Percentiles rank a stretch among this genome's conserved stretches.
Conservation (phyloP, 2,329 filamentous ascomycete genomes). For the Cordyceps pruinosa region DNA sequence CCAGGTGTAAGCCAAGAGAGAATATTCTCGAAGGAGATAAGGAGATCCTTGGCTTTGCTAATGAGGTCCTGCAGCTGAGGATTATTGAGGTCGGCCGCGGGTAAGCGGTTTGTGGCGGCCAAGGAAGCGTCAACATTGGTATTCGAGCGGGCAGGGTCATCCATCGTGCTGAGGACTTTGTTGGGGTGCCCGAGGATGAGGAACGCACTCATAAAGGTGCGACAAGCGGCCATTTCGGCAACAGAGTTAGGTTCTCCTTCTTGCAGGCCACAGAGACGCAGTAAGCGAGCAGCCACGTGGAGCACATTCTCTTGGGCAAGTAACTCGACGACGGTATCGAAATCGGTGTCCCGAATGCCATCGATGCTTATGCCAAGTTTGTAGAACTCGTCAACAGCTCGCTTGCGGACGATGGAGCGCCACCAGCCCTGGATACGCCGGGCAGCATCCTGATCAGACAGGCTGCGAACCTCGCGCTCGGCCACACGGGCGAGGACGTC, state of each 20-base stretch:
- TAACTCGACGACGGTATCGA: slow-evolving; percentile 65
- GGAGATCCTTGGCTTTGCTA: slow-evolving; percentile 67
- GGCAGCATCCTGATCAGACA: slow-evolving; percentile 57
- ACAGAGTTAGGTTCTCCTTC: slow-evolving; percentile 58
- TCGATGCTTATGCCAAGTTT: slow-evolving; percentile 64
- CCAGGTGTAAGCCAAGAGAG: slow-evolving; percentile 57
- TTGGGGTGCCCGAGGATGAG: slow-evolving; percentile 73
- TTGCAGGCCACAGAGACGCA: slow-evolving; percentile 62
- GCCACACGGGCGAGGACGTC: slow-evolving; percentile 42
- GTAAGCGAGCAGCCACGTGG: slow-evolving; percentile 55
- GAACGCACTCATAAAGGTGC: slow-evolving; percentile 74
- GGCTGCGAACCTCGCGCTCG: slow-evolving; percentile 36
- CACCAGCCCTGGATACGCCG: slow-evolving; percentile 64
- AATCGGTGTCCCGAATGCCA: slow-evolving; percentile 60
- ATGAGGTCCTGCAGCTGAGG: slow-evolving; percentile 65
- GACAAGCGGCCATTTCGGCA: slow-evolving; percentile 61
- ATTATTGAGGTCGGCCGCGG: slow-evolving; percentile 46
- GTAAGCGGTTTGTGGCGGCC: slow-evolving; percentile 37
- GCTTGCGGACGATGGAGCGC: slow-evolving; percentile 52
- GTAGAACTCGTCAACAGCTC: slow-evolving; percentile 57
- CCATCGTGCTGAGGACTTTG: slow-evolving; percentile 67
- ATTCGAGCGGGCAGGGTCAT: not conserved
- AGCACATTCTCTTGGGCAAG: slow-evolving; percentile 62
- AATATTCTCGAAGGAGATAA: slow-evolving; percentile 71
- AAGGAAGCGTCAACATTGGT: slow-evolving; percentile 52